Base-by-base conservation (phyloP, 768 basidiomycete species). In the Lepiota brunneoincarnata region DNA sequence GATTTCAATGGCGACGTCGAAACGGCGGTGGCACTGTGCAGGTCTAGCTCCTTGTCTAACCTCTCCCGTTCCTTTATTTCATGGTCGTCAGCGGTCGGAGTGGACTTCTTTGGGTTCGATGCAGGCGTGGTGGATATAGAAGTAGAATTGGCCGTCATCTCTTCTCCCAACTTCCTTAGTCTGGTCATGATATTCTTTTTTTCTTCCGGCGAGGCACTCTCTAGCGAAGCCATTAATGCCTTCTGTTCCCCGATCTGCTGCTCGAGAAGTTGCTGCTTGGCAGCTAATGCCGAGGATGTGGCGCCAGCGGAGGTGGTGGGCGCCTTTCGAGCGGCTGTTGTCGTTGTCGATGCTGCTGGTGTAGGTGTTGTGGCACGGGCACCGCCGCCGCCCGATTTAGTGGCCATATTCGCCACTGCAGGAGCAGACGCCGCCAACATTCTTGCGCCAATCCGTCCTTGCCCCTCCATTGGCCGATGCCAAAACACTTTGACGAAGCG, bases 401-500 rank as follows among this genome's bases (percentile, higher is more conserved):
- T 59, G 21, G 69, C 55, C 44, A 90, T 77, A 59, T 84, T 87
- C 26, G 88, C 86, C 9, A 96, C 77, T 9, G 90, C 62, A 1
- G 85, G 79, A 6, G 91, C 91, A 24, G 89, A 90, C 3, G 89
- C 91, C 12, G 89, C 92, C 55, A 98, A 71, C 75, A 87, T 82
- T 58, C 87, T 80, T 44, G 83, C 74, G 2, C 94, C 94, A 15
- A 75, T 77, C 58, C 83, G 84, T 6, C 94, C 94, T 62, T 94
- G 90, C 0, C 95, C 94, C 50, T 90, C 91, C 84, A 94, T 82
- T 6, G 93, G 93, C 54, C 89, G 79, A 70, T 96, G 93, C 93
- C 95, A 97, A 63, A 96, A 92, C 31, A 97, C 78, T 70, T 95
- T 96, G 59, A 97, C 94, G 67, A 97, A 97, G 46, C 95, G 83